phyloP scores from a whole-genome alignment of 352 stramenopile species.

The Pythium brassicae region DNA sequence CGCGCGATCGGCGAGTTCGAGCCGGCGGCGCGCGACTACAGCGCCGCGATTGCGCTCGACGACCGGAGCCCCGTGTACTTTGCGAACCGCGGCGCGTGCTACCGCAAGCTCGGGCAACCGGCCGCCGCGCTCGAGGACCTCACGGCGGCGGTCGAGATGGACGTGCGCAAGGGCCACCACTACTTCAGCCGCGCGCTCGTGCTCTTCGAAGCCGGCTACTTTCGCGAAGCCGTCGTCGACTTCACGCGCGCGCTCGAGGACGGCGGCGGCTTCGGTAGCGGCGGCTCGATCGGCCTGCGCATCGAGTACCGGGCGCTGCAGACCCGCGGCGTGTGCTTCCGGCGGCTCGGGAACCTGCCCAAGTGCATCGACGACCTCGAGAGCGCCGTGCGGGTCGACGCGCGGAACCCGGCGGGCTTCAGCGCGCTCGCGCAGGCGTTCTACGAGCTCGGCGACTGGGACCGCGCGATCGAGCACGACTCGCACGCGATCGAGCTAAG shows the following conservation, averaged over 20 bases:
- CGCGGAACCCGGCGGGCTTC: conserved; percentile 59
- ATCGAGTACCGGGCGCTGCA: conserved; percentile 70
- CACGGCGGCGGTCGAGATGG: conserved; percentile 64
- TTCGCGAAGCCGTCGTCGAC: conserved; percentile 63
- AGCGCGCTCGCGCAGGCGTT: conserved; percentile 59
- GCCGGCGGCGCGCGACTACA: conserved; percentile 56
- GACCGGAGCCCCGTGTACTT: conserved; percentile 68
- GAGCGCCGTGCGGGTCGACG: conserved; percentile 62
- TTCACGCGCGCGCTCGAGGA: conserved; percentile 76
- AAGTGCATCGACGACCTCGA: conserved; percentile 78
- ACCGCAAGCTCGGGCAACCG: conserved; percentile 64
- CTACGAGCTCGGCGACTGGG: conserved; percentile 46
- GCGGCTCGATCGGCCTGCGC: conserved; percentile 34
- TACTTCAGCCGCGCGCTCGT: conserved; percentile 78
- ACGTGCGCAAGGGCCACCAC: conserved; percentile 63
- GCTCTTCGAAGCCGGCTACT: conserved; percentile 59
- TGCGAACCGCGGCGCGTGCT: conserved; percentile 64
- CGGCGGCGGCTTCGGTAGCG: conserved; percentile 5
- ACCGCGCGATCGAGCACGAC: conserved; percentile 56
- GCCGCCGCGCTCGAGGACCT: conserved; percentile 62
- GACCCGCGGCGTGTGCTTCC: conserved; percentile 59
- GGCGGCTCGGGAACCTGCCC: conserved; percentile 42
- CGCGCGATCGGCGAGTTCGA: conserved; percentile 68
- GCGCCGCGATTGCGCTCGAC: conserved; percentile 51
- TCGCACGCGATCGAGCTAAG: conserved; percentile 65